A percentile compares a stretch with the other conserved stretches of the same genome.
phyloP scores from a whole-genome alignment of 768 basidiomycete species.

The Auricularia heimuer region DNA sequence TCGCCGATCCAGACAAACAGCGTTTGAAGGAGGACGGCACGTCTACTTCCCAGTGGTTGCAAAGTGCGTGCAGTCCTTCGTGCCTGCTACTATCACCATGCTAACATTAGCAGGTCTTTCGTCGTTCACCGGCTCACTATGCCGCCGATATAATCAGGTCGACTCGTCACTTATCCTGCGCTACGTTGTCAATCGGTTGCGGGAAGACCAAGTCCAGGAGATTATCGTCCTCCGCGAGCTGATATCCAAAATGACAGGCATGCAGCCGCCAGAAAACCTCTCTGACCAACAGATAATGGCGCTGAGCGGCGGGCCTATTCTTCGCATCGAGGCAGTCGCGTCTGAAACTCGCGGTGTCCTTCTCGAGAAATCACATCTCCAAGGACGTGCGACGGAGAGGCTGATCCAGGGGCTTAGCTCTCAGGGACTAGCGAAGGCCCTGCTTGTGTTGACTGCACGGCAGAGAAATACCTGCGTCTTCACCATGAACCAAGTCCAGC shows the following conservation, averaged over 20 bases:
- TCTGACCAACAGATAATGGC: constrained; percentile 82
- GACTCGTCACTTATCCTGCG: constrained; percentile 76
- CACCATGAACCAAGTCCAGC: constrained; percentile 51
- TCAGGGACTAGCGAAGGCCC: constrained; percentile 52
- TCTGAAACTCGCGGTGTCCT: constrained; percentile 52
- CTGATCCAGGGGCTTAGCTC: constrained; percentile 49
- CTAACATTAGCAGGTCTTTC: constrained; percentile 57
- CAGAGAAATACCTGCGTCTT: constrained; percentile 81
- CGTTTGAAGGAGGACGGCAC: constrained; percentile 89
- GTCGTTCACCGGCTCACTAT: constrained; percentile 87
- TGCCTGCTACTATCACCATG: constrained; percentile 6
- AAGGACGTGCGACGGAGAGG: constrained; percentile 5
- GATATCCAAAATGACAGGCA: constrained; percentile 91
- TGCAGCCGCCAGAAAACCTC: constrained; percentile 81
- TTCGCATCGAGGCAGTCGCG: constrained; percentile 84
- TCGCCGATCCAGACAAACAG: constrained; percentile 72
- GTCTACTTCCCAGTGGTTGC: constrained; percentile 83
- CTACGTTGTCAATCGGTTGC: constrained; percentile 86
- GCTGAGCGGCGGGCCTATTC: constrained; percentile 82
- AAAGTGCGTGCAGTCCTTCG: constrained; percentile 49
- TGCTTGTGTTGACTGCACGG: constrained; percentile 87
- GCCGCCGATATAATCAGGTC: constrained; percentile 65
- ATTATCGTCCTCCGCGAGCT: constrained; percentile 87
- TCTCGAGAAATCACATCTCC: constrained; percentile 30
- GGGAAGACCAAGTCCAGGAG: constrained; percentile 74